Evolutionary conservation across 2,329 filamentous ascomycete genomes (phyloP).

Genomic region (Elsinoe ampelina): DNA sequence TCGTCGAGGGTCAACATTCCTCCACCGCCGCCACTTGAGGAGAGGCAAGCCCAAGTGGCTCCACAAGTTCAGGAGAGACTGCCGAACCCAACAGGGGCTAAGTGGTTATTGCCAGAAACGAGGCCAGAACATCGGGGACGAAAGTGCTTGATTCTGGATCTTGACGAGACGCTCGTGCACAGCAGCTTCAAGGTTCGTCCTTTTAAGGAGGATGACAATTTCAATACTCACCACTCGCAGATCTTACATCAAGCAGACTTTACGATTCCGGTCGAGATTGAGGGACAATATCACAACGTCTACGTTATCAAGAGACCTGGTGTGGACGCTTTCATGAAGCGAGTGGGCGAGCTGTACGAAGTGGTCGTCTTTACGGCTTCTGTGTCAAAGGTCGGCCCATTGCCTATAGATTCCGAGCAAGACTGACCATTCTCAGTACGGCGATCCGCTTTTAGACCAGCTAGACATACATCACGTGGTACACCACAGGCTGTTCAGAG

Average conservation of each 20-base stretch:
- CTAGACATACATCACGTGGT: constrained; percentile 95
- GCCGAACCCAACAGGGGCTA: constrained; percentile 40
- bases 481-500: constrained; percentile 90
- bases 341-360: constrained; percentile 94
- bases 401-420: too few species aligned
- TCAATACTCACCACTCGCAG: constrained; percentile 38
- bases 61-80: constrained; percentile 18
- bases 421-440: constrained; percentile 53
- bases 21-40: constrained; percentile 45
- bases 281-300: constrained; percentile 97
- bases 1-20: constrained; percentile 42
- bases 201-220: not conserved
- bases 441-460: constrained; percentile 90
- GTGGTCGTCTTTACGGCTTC: constrained; percentile 98
- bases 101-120: constrained; percentile 73
- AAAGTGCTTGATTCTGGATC: constrained; percentile 89
- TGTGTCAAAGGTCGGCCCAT: constrained; percentile 70
- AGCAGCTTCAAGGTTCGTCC: constrained; percentile 87
- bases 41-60: constrained; percentile 29
- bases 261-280: constrained; percentile 96
- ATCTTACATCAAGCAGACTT: constrained; percentile 97
- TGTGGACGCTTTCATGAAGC: constrained; percentile 97
- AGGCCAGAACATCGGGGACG: constrained; percentile 70
- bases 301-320: constrained; percentile 99
- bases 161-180: constrained; percentile 95